Conservation (phyloP, 2,329 filamentous ascomycete species). For the Zymoseptoria pseudotritici region DNA sequence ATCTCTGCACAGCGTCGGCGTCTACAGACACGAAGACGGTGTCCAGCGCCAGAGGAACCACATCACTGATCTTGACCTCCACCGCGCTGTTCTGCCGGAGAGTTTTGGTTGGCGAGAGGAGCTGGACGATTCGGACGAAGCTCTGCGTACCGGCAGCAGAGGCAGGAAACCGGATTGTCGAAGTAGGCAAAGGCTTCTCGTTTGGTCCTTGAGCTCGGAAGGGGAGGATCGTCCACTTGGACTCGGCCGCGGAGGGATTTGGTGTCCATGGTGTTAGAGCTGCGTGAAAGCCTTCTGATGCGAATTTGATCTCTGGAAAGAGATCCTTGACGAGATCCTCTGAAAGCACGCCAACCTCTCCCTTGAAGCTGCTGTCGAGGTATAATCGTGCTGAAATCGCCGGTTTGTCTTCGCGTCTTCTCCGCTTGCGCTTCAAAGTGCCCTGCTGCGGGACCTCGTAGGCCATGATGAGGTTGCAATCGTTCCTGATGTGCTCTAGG, state of each 20-base stretch:
- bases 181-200: conserved; percentile 60
- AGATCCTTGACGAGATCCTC: conserved; percentile 78
- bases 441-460: conserved; percentile 36
- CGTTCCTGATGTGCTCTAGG: not conserved
- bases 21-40: conserved; percentile 83
- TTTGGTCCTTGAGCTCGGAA: conserved; percentile 42
- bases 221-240: conserved; percentile 81
- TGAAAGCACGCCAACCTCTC: conserved; percentile 78
- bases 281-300: conserved; percentile 45
- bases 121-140: conserved; percentile 66
- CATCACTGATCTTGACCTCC: conserved; percentile 76
- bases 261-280: conserved; percentile 70
- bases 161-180: conserved; percentile 72
- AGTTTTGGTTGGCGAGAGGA: conserved; percentile 65
- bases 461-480: conserved; percentile 33
- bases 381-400: conserved; percentile 72
- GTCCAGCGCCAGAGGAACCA: conserved; percentile 70
- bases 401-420: conserved; percentile 56
- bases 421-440: conserved; percentile 45
- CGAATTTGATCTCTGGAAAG: conserved; percentile 47
- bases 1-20: conserved; percentile 65
- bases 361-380: conserved; percentile 76
- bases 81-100: conserved; percentile 67
- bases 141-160: conserved; percentile 67
- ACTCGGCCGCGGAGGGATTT: conserved; percentile 47